Conservation (phyloP, 768 basidiomycete species). For the Lentinula guzmanii region DNA sequence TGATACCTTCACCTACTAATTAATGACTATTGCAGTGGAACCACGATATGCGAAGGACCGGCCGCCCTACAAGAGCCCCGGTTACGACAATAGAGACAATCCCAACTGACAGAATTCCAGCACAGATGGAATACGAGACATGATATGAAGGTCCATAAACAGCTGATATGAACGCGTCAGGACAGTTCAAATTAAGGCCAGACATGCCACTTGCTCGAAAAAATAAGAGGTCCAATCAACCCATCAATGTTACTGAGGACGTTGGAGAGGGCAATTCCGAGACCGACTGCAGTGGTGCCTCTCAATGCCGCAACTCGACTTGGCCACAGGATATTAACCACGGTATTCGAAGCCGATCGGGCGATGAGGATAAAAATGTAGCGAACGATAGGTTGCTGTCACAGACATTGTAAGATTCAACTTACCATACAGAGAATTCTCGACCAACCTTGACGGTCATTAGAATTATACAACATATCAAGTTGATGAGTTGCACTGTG, state of each 20-base stretch:
- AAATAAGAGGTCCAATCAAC: not conserved
- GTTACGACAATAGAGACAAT: constrained; percentile 2
- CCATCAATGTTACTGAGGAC: constrained; percentile 1
- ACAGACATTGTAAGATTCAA: not conserved
- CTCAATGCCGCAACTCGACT: not conserved
- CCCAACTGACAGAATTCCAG: not conserved
- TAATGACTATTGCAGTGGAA: too few species aligned
- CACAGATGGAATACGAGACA: constrained; percentile 1
- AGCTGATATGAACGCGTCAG: not conserved
- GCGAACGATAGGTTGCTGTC: constrained; percentile 1
- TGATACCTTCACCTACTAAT: too few species aligned
- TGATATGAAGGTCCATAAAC: constrained; percentile 2
- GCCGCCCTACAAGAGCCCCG: not conserved
- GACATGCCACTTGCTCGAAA: not conserved
- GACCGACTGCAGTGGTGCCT: constrained; percentile 4
- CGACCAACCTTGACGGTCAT: constrained; percentile 3
- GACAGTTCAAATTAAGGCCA: not conserved
- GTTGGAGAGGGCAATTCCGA: constrained; percentile 1
- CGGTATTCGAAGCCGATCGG: not conserved
- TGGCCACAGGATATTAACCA: constrained; percentile 3
- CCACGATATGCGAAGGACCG: not conserved
- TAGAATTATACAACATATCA: constrained; percentile 1
- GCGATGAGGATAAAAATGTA: constrained; percentile 3
- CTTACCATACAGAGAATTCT: not conserved
- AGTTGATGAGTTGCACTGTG: not conserved